Conservation (phyloP, 805 yeast species). For the Candida nanaspora region DNA sequence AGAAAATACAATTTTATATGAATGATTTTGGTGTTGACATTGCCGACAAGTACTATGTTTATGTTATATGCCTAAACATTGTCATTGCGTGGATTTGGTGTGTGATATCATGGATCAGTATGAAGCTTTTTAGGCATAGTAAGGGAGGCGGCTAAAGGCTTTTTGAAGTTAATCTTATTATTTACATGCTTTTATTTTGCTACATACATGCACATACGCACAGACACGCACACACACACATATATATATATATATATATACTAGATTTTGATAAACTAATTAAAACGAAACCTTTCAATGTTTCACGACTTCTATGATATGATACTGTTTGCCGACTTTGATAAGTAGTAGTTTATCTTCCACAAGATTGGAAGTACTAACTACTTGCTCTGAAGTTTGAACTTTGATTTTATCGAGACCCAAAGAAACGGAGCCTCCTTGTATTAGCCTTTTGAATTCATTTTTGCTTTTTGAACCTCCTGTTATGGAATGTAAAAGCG, state of each 20-base stretch:
- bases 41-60: conserved; percentile 23
- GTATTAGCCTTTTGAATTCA: conserved; percentile 40
- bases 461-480: conserved; percentile 37
- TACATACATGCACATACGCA: too few relatives aligned
- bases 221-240: too few relatives aligned
- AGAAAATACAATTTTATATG: neutral
- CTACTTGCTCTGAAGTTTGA: conserved; percentile 38
- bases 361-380: conserved; percentile 44
- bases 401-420: conserved; percentile 55
- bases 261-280: conserved; percentile 5
- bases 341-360: conserved; percentile 57
- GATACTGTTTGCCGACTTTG: conserved; percentile 69
- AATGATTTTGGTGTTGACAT: conserved; percentile 8
- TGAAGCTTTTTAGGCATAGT: conserved; percentile 75
- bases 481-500: conserved; percentile 35
- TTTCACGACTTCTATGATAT: conserved; percentile 40
- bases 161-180: too few relatives aligned
- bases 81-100: conserved; percentile 60
- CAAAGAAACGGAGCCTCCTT: conserved; percentile 65
- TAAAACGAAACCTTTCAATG: conserved; percentile 4
- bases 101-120: conserved; percentile 66
- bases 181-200: too few relatives aligned
- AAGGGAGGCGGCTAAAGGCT: conserved; percentile 42
- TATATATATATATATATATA: too few relatives aligned
- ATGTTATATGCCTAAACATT: conserved; percentile 23